These are phyloP conservation scores for Pulveroboletus sp. DNA, from an alignment of 768 basidiomycete species.

Conservation along the genomic window DNA sequence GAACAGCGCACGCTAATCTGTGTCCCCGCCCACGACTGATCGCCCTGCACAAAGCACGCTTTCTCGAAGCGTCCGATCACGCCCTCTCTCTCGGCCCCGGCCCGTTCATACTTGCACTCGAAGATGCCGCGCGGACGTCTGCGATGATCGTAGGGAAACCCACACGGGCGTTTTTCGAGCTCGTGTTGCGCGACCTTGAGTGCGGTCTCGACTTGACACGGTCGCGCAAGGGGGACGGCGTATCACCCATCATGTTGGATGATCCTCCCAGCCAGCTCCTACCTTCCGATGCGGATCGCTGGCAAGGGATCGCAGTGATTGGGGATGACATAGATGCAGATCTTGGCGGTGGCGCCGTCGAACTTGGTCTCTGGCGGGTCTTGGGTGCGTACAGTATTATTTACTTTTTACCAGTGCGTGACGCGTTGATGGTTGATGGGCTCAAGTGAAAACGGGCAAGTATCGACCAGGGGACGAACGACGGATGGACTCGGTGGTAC, in stretches of 20 bases:
- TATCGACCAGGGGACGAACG: conserved; percentile 58
- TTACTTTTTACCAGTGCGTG: too few relatives aligned
- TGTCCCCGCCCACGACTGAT: conserved; percentile 38
- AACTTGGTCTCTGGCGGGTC: conserved; percentile 57
- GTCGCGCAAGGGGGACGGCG: not conserved
- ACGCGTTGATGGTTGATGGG: not conserved
- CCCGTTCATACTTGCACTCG: conserved; percentile 62
- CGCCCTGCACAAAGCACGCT: conserved; percentile 56
- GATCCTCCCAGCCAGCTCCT: not conserved
- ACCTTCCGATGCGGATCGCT: not conserved
- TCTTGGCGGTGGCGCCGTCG: conserved; percentile 56
- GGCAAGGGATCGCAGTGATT: conserved; percentile 41
- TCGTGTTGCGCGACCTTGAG: conserved; percentile 45
- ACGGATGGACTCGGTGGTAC: conserved; percentile 34
- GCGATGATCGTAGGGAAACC: conserved; percentile 66
- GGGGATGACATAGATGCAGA: conserved; percentile 67
- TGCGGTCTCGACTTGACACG: conserved; percentile 1
- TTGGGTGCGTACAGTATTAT: conserved; percentile 42
- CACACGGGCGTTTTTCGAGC: conserved; percentile 51
- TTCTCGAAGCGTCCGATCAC: conserved; percentile 43
- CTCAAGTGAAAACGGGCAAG: conserved; percentile 61
- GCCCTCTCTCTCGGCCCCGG: conserved; percentile 63
- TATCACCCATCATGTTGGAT: not conserved
- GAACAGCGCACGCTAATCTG: too few relatives aligned
- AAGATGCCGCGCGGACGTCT: conserved; percentile 43